Evolutionary conservation across 805 yeast genomes (phyloP).

Genomic region (Saccharomycopsis javanensis): DNA sequence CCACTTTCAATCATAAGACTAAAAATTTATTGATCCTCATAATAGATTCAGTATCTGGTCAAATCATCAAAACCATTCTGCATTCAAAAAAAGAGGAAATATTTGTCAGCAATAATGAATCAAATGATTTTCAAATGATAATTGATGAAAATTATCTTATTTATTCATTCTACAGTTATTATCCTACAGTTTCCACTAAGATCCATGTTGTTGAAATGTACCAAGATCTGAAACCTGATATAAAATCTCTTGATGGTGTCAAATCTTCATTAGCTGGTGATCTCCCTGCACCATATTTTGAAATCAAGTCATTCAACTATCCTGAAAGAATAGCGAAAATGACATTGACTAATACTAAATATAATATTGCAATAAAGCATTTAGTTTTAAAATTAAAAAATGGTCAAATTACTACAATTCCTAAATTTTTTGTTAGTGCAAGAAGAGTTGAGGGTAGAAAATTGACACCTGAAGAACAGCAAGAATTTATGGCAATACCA

Average conservation of each 20-base stretch:
- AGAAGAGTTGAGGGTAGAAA: conserved; percentile 53
- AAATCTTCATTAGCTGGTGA: conserved; percentile 16
- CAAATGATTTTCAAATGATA: conserved; percentile 34
- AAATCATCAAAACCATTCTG: conserved; percentile 36
- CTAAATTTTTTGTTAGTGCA: conserved; percentile 43
- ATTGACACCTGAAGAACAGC: conserved; percentile 41
- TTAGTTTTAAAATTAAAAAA: conserved; percentile 46
- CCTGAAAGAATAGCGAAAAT: conserved; percentile 51
- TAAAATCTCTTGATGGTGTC: conserved; percentile 23
- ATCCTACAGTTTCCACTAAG: conserved; percentile 43
- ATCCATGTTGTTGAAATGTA: conserved; percentile 70
- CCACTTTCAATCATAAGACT: conserved; percentile 30
- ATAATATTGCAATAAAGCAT: conserved; percentile 60
- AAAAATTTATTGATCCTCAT: conserved; percentile 38
- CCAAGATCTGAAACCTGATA: conserved; percentile 51
- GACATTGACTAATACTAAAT: conserved; percentile 46
- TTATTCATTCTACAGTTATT: conserved; percentile 47
- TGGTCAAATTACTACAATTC: conserved; percentile 61
- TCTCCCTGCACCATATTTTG: conserved; percentile 36
- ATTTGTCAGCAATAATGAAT: conserved; percentile 30
- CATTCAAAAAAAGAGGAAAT: conserved; percentile 34
- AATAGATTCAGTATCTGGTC: conserved; percentile 64
- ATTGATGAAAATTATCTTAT: conserved; percentile 82
- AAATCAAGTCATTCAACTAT: conserved; percentile 46
- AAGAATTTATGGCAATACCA: conserved; percentile 49